A percentile compares a stretch with the other conserved stretches of the same genome.
These are phyloP conservation scores for Phyllosticta paracitricarpa DNA, from an alignment of 2,329 filamentous ascomycete species.

Conservation along the genomic window DNA sequence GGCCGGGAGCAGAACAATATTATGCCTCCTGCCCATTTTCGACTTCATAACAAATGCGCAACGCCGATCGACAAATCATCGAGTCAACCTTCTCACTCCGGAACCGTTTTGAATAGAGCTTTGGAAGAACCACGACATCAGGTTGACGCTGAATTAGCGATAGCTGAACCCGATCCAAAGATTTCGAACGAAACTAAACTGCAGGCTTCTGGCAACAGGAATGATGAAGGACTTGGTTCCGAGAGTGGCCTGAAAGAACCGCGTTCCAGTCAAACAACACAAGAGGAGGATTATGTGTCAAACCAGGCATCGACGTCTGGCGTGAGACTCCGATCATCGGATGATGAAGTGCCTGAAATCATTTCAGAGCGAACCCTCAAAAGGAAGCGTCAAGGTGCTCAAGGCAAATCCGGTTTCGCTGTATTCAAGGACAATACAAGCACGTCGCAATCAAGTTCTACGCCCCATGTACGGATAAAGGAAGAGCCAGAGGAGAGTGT, in stretches of 20 bases:
- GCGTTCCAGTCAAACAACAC: slow-evolving; percentile 36
- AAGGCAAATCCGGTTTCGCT: slow-evolving; percentile 10
- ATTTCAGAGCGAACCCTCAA: slow-evolving; percentile 34
- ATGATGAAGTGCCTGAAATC: slow-evolving; percentile 33
- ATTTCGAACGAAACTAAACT: not conserved
- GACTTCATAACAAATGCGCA: not conserved
- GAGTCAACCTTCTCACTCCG: not conserved
- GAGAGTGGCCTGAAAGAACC: not conserved
- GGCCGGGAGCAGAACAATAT: not conserved
- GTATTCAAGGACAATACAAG: slow-evolving; percentile 12
- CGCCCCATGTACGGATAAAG: slow-evolving; percentile 26
- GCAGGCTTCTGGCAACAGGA: not conserved
- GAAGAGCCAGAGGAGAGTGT: slow-evolving; percentile 30
- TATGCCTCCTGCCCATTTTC: not conserved
- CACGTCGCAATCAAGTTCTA: not conserved
- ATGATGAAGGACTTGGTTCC: not conserved
- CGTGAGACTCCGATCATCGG: slow-evolving; percentile 8
- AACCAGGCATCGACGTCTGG: not conserved
- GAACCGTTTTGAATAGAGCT: not conserved
- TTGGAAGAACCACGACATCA: not conserved
- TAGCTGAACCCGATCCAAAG: not conserved
- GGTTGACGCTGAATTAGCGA: not conserved
- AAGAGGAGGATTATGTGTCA: slow-evolving; percentile 22
- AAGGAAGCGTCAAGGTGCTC: slow-evolving; percentile 26
- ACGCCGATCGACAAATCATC: not conserved